Conservation (phyloP, 257 asterid species). For the Rubia yunnanensis region DNA sequence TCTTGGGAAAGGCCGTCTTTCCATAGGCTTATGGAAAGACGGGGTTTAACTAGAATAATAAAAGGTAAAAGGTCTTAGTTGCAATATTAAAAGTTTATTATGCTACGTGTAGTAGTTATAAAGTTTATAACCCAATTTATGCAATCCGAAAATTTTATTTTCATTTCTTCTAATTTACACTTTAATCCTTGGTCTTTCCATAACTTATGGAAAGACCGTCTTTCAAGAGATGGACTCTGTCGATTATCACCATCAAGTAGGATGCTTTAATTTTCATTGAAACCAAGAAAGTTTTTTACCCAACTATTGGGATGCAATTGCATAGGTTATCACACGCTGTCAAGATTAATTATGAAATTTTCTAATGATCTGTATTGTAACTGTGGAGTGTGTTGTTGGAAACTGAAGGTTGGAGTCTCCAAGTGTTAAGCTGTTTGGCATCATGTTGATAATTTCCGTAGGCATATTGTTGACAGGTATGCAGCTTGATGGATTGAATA, state of each 20-base stretch:
- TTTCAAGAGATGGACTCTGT: no score
- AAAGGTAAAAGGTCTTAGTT: no score
- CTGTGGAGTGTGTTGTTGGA: conserved; percentile 20
- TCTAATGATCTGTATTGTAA: conserved; percentile 14
- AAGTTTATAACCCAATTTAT: no score
- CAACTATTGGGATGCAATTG: background rate
- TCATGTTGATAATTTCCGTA: conserved; percentile 63
- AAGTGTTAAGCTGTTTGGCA: conserved; percentile 82
- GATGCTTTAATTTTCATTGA: background rate
- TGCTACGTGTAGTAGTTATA: no score
- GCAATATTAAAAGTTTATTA: no score
- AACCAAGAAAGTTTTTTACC: background rate
- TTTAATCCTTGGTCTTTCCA: no score
- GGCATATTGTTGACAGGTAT: conserved; percentile 92
- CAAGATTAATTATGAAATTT: background rate
- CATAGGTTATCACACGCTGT: background rate
- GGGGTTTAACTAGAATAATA: no score
- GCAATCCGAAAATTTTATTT: no score
- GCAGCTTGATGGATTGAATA: conserved; percentile 2
- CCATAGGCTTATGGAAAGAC: no score
- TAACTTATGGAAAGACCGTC: no score
- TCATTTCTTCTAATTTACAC: no score
- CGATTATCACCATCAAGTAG: background rate
- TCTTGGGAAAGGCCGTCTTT: no score
- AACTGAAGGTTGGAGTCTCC: conserved; percentile 87